Evolutionary conservation across 441 rosid species (phyloP).

Genomic region (Daphne laureola): DNA sequence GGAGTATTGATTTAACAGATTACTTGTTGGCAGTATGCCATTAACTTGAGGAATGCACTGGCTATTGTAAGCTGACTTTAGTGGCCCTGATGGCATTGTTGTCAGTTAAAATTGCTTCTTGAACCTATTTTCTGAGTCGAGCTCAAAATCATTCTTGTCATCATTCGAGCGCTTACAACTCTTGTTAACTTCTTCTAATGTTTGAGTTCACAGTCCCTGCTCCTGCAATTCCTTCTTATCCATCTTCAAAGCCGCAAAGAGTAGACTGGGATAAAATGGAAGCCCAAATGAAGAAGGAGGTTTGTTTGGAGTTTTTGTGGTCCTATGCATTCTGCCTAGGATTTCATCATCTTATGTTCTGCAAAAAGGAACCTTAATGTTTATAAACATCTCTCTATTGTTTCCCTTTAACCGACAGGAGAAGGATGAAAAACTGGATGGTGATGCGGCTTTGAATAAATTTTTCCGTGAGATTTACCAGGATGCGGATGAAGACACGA

Average conservation of each 20-base stretch:
- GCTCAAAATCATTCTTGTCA: too few relatives aligned
- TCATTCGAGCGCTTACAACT: too few relatives aligned
- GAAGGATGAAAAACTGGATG: slow-evolving; percentile 90
- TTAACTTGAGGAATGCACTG: too few relatives aligned
- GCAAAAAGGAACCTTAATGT: background rate
- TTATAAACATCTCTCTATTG: background rate
- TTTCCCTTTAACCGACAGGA: slow-evolving; percentile 40
- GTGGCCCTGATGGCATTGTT: too few relatives aligned
- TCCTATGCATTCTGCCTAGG: background rate
- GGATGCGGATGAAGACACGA: slow-evolving; percentile 78
- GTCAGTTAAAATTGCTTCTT: too few relatives aligned
- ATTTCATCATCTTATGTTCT: background rate
- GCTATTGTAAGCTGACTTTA: too few relatives aligned
- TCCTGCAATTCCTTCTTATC: slow-evolving; percentile 51
- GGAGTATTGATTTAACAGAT: too few relatives aligned
- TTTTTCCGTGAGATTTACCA: slow-evolving; percentile 79
- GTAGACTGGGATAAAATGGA: slow-evolving; percentile 87
- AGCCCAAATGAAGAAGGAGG: slow-evolving; percentile 84
- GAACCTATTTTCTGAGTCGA: too few relatives aligned
- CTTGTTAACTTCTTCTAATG: background rate
- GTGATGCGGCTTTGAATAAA: slow-evolving; percentile 94
- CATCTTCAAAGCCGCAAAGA: slow-evolving; percentile 62
- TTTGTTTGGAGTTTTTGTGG: slow-evolving; percentile 7
- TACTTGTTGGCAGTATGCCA: too few relatives aligned
- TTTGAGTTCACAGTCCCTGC: slow-evolving; percentile 24